phyloP scores from a whole-genome alignment of 441 rosid genomes.

The Aquilaria agallochum region DNA sequence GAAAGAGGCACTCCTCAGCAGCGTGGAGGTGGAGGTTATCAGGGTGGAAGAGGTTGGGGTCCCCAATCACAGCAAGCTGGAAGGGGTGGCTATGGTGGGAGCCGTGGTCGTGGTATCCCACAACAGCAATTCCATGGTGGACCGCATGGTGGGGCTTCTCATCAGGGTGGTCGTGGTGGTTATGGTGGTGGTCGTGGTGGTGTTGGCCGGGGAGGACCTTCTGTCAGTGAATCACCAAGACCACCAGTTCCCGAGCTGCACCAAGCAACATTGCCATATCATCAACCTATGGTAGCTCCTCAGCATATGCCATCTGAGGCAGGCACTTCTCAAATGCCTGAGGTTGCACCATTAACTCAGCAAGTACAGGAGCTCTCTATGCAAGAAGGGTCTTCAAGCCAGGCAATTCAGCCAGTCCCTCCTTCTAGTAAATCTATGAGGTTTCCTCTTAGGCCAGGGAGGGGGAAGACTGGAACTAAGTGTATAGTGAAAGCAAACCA shows the following conservation, averaged over 20 bases:
- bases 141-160: constrained; percentile 54
- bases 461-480: constrained; percentile 52
- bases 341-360: constrained; percentile 31
- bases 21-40: constrained; percentile 39
- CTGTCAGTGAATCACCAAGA: constrained; percentile 53
- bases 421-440: constrained; percentile 68
- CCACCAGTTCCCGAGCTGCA: constrained; percentile 87
- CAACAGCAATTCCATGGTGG: constrained; percentile 63
- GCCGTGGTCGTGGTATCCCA: constrained; percentile 55
- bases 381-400: constrained; percentile 46
- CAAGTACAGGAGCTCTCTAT: constrained; percentile 51
- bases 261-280: constrained; percentile 78
- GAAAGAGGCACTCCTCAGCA: constrained; percentile 32
- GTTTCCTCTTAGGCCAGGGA: constrained; percentile 90
- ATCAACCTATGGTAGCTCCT: constrained; percentile 51
- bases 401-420: constrained; percentile 55
- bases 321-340: constrained; percentile 49
- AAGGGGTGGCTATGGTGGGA: constrained; percentile 36
- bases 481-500: constrained; percentile 95
- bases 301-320: constrained; percentile 52
- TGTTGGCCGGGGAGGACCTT: constrained; percentile 43
- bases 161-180: constrained; percentile 67
- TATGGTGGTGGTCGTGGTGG: constrained; percentile 37
- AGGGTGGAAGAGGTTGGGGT: constrained; percentile 42
- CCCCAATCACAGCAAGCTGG: constrained; percentile 53